phyloP scores from a whole-genome alignment of 768 basidiomycete species.

The Calvatia gigantea region DNA sequence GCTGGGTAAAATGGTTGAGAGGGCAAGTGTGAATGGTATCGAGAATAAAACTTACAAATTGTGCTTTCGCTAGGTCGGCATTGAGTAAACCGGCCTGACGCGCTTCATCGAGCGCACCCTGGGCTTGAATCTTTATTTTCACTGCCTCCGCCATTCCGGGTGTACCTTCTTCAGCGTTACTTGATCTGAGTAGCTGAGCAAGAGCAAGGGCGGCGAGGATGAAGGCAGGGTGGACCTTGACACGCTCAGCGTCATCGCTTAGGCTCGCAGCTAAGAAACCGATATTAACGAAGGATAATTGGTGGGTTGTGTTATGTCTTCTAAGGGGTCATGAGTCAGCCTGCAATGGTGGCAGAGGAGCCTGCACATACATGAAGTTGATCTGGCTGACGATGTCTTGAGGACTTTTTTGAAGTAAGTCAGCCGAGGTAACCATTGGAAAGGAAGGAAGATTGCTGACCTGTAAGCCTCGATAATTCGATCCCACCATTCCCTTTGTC shows the following conservation, averaged over 20 bases:
- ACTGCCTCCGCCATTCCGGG: slow-evolving; percentile 56
- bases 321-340: slow-evolving; percentile 31
- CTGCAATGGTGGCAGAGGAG: background rate
- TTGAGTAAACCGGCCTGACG: slow-evolving; percentile 53
- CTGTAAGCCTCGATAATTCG: slow-evolving; percentile 32
- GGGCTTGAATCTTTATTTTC: slow-evolving; percentile 54
- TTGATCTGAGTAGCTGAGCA: slow-evolving; percentile 69
- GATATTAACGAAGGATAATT: slow-evolving; percentile 67
- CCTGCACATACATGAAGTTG: slow-evolving; percentile 23
- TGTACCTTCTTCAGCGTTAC: slow-evolving; percentile 54
- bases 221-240: slow-evolving; percentile 66
- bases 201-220: slow-evolving; percentile 67
- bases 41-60: slow-evolving; percentile 38
- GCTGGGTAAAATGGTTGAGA: slow-evolving; percentile 32
- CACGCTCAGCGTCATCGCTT: slow-evolving; percentile 46
- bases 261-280: slow-evolving; percentile 51
- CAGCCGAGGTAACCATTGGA: slow-evolving; percentile 2
- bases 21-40: background rate
- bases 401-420: slow-evolving; percentile 8
- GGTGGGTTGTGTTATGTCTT: slow-evolving; percentile 59
- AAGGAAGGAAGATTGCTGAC: slow-evolving; percentile 22
- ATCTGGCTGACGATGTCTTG: slow-evolving; percentile 23
- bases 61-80: slow-evolving; percentile 67
- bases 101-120: slow-evolving; percentile 48
- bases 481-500: slow-evolving; percentile 42